Evolutionary conservation across 129 eudicot genomes (phyloP), one percentile per base, ranked within the genome.

Genomic region (Lactuca saligna): DNA sequence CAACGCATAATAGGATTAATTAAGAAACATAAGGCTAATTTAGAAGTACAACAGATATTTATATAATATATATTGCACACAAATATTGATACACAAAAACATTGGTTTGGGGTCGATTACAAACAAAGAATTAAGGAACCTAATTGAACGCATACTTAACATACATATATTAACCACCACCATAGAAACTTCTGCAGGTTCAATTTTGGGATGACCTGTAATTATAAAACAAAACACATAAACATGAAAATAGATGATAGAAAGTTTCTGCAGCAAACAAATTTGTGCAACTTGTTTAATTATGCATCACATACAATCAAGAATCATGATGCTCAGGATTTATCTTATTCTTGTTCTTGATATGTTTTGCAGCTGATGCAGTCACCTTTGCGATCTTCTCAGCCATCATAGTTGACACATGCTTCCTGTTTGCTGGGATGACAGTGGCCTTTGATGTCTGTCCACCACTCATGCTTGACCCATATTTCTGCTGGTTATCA

Each of bases 361-460:
- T 17, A 9, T 39, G 17, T 41, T 57, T 35, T 10, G 41, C 5
- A 1, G 17, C 17, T 3, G 34, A 17, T 15, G 20, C n/a, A 4
- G 32, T 33, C 13, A 15, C 44, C 13, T 11, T 31, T 4, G 5
- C 51, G 3, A 11, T 9, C 35, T 0, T 10, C 72, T 74, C 66
- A 3, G 32, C 73, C 58, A 65, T 65, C 70, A 65, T 65, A 11
- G 70, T 65, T 4, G 70, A 65, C 42, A 65, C 58, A 46, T 13
- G 70, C 70, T 29, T 65, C 54, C 5, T 48, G 6, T 13, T 29
- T 65, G 70, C 29, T 8, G 66, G 66, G 42, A 61, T 61, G 50
- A 61, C 66, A 16, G 33, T 61, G 13, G 38, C 13, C 8, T 34
- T 71, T 5, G 69, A n/a, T 12, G 61, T 15, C 2, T 38, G 20